A percentile compares a stretch with the other conserved stretches of the same genome.
These are phyloP conservation scores for Closterium sp. DNA, from an alignment of 139 green algal species.

Conservation along the genomic window DNA sequence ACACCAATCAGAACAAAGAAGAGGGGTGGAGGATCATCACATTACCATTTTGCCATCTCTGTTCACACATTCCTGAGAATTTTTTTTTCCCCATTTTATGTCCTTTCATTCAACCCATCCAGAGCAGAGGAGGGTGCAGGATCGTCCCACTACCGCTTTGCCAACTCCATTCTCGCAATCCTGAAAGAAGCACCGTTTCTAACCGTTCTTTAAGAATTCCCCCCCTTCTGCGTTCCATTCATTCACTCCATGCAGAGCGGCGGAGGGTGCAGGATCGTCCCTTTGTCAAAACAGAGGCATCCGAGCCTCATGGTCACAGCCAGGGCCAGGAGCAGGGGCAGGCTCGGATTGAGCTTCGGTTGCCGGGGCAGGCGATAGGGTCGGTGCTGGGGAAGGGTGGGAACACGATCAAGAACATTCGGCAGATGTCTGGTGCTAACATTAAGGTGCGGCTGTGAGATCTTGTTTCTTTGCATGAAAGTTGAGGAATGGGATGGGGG, in stretches of 20 bases:
- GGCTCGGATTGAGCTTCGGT: background rate
- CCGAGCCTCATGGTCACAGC: background rate
- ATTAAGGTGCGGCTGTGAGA: background rate
- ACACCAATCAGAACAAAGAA: too few species aligned
- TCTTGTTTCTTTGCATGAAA: background rate
- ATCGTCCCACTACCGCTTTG: too few species aligned
- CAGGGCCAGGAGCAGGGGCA: background rate
- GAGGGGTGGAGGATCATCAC: too few species aligned
- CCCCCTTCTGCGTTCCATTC: too few species aligned
- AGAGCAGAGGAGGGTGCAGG: too few species aligned
- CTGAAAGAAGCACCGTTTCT: too few species aligned
- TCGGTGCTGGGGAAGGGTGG: background rate
- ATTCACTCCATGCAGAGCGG: background rate
- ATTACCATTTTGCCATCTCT: too few species aligned
- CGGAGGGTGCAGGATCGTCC: background rate
- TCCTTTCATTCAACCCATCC: background rate
- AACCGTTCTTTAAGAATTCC: too few species aligned
- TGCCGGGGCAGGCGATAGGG: background rate
- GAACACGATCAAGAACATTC: constrained; percentile 1
- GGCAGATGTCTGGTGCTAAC: background rate
- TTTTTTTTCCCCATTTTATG: too few species aligned
- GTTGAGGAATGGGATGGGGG: too few species aligned
- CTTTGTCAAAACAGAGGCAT: background rate
- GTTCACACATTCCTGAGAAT: too few species aligned
- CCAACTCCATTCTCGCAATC: too few species aligned